Conservation (phyloP, 495 filamentous ascomycete genomes). For the Xylaria telfairii region DNA sequence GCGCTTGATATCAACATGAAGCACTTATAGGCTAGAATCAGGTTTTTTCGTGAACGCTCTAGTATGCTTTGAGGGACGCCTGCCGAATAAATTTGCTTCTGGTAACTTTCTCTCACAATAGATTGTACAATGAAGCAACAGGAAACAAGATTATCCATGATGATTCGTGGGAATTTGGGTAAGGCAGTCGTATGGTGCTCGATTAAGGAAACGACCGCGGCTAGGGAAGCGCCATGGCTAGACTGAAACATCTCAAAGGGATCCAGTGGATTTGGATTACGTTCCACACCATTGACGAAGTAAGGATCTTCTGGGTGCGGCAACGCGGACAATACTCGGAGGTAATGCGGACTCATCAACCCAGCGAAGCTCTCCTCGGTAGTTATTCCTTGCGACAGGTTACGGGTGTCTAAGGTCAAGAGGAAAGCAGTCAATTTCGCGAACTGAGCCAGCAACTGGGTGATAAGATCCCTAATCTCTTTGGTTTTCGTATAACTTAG, state of each 20-base stretch:
- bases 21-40: slow-evolving; percentile 44
- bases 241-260: slow-evolving; percentile 34
- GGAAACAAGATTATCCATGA: slow-evolving; percentile 50
- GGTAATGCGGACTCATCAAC: slow-evolving; percentile 36
- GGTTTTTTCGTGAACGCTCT: slow-evolving; percentile 34
- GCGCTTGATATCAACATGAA: slow-evolving; percentile 49
- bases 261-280: slow-evolving; percentile 19
- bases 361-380: slow-evolving; percentile 30
- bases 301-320: slow-evolving; percentile 28
- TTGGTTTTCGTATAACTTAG: slow-evolving; percentile 27
- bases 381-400: slow-evolving; percentile 14
- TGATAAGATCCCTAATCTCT: slow-evolving; percentile 35
- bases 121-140: slow-evolving; percentile 42
- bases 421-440: slow-evolving; percentile 37
- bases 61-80: slow-evolving; percentile 11
- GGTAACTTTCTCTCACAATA: slow-evolving; percentile 39
- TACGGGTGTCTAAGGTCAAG: slow-evolving; percentile 32
- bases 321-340: slow-evolving; percentile 30
- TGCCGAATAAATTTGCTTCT: slow-evolving; percentile 27
- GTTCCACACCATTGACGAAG: slow-evolving; percentile 24
- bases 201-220: slow-evolving; percentile 36
- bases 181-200: slow-evolving; percentile 41
- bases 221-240: slow-evolving; percentile 27
- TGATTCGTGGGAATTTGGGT: slow-evolving; percentile 44
- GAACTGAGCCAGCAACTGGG: slow-evolving; percentile 31